These are phyloP conservation scores for Phytopythium boreale DNA, from an alignment of 352 stramenopile genomes.

Conservation along the genomic window DNA sequence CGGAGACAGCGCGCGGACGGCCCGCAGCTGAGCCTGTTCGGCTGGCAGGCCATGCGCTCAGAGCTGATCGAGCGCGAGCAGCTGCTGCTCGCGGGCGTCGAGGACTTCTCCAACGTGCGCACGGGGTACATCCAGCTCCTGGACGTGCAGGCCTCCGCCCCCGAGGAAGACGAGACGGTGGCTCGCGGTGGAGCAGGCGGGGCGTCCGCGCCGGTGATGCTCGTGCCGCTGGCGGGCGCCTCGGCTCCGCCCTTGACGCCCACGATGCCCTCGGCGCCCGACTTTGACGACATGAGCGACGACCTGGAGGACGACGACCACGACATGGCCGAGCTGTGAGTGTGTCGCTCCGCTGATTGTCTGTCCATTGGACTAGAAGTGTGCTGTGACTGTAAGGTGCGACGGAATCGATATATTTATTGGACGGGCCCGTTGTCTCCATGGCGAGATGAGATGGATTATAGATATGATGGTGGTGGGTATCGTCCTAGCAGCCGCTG, in stretches of 20 bases:
- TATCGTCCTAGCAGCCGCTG: constrained; percentile 15
- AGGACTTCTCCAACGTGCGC: constrained; percentile 41
- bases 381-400: background rate
- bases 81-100: constrained; percentile 30
- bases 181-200: too few relatives aligned
- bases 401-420: constrained; percentile 24
- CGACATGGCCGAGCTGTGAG: constrained; percentile 4
- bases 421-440: background rate
- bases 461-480: constrained; percentile 4
- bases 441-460: background rate
- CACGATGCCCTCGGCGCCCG: constrained; percentile 11
- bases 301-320: constrained; percentile 13
- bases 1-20: constrained; percentile 7
- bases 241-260: constrained; percentile 29
- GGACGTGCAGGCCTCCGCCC: constrained; percentile 35
- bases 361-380: background rate
- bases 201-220: constrained; percentile 25
- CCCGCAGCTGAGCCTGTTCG: constrained; percentile 41
- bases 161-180: constrained; percentile 22
- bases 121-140: constrained; percentile 53
- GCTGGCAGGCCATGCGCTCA: constrained; percentile 47
- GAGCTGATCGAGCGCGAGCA: constrained; percentile 49
- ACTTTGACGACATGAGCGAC: constrained; percentile 15
- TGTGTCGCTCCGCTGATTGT: background rate
- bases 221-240: constrained; percentile 28